Evolutionary conservation across 2,329 filamentous ascomycete species (phyloP).

Genomic region (Ophiostoma triangulosporum): DNA sequence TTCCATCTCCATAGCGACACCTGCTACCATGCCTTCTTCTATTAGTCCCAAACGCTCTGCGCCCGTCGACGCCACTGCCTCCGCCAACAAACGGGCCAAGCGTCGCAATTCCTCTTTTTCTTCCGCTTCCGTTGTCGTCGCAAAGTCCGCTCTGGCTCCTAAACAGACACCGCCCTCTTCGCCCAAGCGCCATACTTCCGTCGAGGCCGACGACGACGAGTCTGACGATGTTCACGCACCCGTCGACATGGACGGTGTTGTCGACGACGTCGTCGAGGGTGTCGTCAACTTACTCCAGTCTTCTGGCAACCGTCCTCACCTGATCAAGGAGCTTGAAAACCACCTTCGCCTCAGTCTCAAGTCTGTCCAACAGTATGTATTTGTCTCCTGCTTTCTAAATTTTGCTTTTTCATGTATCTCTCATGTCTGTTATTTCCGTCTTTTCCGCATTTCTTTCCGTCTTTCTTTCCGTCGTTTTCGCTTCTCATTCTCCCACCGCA

Average conservation of each 20-base stretch:
- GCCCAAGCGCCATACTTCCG: constrained; percentile 33
- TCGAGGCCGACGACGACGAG: constrained; percentile 22
- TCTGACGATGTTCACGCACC: constrained; percentile 22
- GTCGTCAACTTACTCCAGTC: constrained; percentile 80
- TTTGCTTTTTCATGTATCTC: too few relatives aligned
- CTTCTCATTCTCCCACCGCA: background rate
- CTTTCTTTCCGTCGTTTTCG: constrained; percentile 12
- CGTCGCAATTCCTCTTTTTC: constrained; percentile 46
- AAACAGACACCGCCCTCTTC: constrained; percentile 66
- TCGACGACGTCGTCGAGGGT: constrained; percentile 88
- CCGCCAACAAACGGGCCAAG: constrained; percentile 54
- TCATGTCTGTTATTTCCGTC: too few relatives aligned
- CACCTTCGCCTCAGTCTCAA: constrained; percentile 63
- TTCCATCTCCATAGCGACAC: constrained; percentile 12
- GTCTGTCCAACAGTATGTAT: constrained; percentile 79
- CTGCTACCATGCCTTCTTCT: constrained; percentile 18
- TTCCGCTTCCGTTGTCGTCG: constrained; percentile 11
- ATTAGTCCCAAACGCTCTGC: constrained; percentile 14
- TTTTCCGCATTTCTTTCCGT: background rate
- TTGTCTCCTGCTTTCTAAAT: too few relatives aligned
- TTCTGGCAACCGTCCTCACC: constrained; percentile 81
- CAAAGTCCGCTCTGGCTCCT: constrained; percentile 15
- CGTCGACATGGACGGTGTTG: constrained; percentile 71
- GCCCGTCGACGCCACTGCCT: background rate
- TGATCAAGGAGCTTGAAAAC: constrained; percentile 84